Conservation (phyloP, 1,284 basidiomycete genomes). For the Dichomitus squalens region DNA sequence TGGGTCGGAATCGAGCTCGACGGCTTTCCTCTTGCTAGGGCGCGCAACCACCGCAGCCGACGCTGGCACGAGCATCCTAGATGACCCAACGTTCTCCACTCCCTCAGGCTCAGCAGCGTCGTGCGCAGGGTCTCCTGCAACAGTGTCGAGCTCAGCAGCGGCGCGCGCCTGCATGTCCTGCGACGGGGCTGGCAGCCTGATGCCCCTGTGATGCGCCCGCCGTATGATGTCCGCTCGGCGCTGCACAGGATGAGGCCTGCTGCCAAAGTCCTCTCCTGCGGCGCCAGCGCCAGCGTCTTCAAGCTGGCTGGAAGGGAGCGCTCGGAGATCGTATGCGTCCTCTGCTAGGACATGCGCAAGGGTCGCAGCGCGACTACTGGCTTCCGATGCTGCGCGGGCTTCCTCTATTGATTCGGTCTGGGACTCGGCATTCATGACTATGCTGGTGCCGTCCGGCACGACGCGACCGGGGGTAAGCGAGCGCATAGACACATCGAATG, state of each 20-base stretch:
- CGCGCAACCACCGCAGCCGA: background rate
- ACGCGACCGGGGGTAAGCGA: slow-evolving; percentile 5
- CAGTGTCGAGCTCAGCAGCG: slow-evolving; percentile 19
- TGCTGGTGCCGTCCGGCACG: slow-evolving; percentile 1
- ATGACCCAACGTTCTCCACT: background rate
- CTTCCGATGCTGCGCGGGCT: background rate
- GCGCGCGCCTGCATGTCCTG: slow-evolving; percentile 12
- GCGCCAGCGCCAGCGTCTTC: slow-evolving; percentile 9
- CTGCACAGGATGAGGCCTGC: slow-evolving; percentile 39
- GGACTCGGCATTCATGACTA: background rate
- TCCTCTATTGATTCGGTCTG: background rate
- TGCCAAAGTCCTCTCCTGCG: background rate
- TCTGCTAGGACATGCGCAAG: slow-evolving; percentile 6
- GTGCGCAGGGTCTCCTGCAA: slow-evolving; percentile 30
- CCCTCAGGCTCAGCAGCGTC: background rate
- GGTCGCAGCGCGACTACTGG: background rate
- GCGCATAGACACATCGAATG: slow-evolving; percentile 2
- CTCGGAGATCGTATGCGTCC: background rate
- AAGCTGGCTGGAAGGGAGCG: background rate
- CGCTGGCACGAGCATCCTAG: background rate
- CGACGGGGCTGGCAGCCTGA: slow-evolving; percentile 11
- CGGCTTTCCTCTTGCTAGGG: slow-evolving; percentile 22
- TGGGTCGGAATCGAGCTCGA: slow-evolving; percentile 8
- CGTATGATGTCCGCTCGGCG: slow-evolving; percentile 51
- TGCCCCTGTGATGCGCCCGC: slow-evolving; percentile 35